Evolutionary conservation across 768 basidiomycete species (phyloP), one percentile per base, ranked within the genome.

Genomic region (Calocybe indica): DNA sequence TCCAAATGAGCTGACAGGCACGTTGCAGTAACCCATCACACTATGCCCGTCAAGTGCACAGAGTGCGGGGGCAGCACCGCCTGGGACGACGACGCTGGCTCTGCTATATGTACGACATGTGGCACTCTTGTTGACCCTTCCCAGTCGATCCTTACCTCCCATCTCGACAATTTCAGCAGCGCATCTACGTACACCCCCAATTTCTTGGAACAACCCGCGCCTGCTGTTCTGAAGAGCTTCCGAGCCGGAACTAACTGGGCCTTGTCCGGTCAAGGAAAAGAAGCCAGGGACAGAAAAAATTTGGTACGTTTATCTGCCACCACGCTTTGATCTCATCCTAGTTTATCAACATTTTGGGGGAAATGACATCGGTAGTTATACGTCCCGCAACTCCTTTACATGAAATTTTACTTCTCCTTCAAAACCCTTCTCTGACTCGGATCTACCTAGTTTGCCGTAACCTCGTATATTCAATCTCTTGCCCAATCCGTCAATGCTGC

Each of bases 61-160:
- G 76, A 76, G 39, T 88, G 87, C 61, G 75, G 72, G 38, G 75
- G 66, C 9, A 12, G 56, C 47, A 78, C 76, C 12, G 62, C 72
- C 51, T 80, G 75, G 72, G 74, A 82, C 63, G 78, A 80, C 54
- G 71, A 74, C 31, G 73, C 75, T 28, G 75, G 73, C 47, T 82
- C 83, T 2, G 63, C 71, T 40, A 79, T 89, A 50, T 91, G 88
- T 63, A 77, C 77, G 9, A 44, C 52, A n/a, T 90, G 88, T 55
- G 88, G 83, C 11, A 81, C 80, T n/a, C 76, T 91, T 13, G 69
- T 66, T 7, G 80, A 88, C 55, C 71, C 85, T 0, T 67, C 73
- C 10, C 83, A 83, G 67, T 72, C 71, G 28, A 64, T 85, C 36
- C 76, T 91, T 42, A 70, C 78, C 6, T 68, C 74, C 15, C 70